Base-by-base conservation (phyloP, 2,329 filamentous ascomycete species). In the Dactylellina parvicollis region DNA sequence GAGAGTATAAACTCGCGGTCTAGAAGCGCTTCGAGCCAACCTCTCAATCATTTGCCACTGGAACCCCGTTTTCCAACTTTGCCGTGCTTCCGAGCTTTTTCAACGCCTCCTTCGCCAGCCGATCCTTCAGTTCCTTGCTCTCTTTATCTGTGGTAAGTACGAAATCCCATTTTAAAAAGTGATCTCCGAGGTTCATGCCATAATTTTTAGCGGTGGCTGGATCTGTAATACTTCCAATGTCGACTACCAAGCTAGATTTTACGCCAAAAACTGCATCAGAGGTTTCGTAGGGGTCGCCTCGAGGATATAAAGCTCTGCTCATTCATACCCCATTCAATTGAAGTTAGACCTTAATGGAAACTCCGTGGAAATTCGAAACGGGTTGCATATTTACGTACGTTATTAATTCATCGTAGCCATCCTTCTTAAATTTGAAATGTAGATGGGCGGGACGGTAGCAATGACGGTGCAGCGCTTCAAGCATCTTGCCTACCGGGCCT, bases 401-500 rank as follows among this genome's bases (percentile, higher is more conserved):
- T 79, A 95, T 89, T 77, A 96, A 81, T 79, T 89, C 86, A 82
- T 96, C 92, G 82, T 86, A 92, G 0, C 90, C 90, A 32, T 84
- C 80, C 83, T 92, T 92, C 79, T 89, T 87, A 81, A 96, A 92
- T 90, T 96, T 95, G 78, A 95, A 95, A 80, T 95, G 91, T 84
- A 94, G 86, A 80, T 95, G 91, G 18, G 88, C 86, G 0, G 91
- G 92, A 57, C 92, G 82, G 82, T 88, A 93, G 64, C 88, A 87
- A 81, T 95, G 92, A n/a, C 92, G 83, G n/a, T 85, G 84, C 77
- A 95, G 79, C 77, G 82, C 80, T 79, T 83, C 82, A 77, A 95
- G 81, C 76, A 95, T 79, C 80, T 88, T 86, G 0, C 91, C 92
- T 0, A 96, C 92, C 0, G 92, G 92, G 3, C 69, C 69, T 66